A percentile compares a stretch with the other conserved stretches of the same genome.
Conservation (phyloP, 495 filamentous ascomycete species). For the Pyronema domesticum region DNA sequence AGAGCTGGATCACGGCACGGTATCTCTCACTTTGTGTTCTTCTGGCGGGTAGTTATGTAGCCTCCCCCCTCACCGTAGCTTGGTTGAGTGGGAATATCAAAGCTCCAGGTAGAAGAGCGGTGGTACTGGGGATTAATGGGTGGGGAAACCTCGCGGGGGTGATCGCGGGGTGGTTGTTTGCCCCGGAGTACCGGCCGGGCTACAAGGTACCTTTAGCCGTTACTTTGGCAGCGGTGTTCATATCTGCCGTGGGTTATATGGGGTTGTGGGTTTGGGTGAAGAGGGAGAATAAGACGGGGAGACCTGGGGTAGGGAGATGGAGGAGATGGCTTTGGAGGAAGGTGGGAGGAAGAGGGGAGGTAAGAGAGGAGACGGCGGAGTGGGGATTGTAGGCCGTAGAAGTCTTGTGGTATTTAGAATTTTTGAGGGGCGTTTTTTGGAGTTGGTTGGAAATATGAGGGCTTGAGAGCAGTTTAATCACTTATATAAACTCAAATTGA, state of each 20-base stretch:
- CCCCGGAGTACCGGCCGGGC: conserved; percentile 26
- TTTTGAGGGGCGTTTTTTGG: no score
- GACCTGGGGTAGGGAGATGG: conserved; percentile 9
- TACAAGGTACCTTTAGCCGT: conserved; percentile 30
- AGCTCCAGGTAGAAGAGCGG: conserved; percentile 33
- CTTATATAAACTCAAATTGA: no score
- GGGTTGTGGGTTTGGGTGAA: conserved; percentile 17
- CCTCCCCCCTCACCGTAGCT: conserved; percentile 37
- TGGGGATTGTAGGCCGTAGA: no score
- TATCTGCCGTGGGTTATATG: conserved; percentile 29
- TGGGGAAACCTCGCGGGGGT: conserved; percentile 43
- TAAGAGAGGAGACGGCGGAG: neutral
- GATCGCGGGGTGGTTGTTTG: conserved; percentile 31
- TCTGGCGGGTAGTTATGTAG: conserved; percentile 36
- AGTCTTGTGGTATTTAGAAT: no score
- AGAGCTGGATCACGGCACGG: conserved; percentile 19
- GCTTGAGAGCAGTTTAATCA: no score
- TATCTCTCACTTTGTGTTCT: conserved; percentile 39
- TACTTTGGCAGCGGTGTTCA: conserved; percentile 29
- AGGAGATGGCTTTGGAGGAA: conserved; percentile 1
- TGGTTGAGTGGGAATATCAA: conserved; percentile 40
- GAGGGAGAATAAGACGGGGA: conserved; percentile 26
- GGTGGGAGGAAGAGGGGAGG: neutral
- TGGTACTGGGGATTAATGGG: conserved; percentile 41
- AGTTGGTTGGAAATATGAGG: no score